phyloP scores from a whole-genome alignment of 1,284 basidiomycete genomes.

The Puccinia horiana region DNA sequence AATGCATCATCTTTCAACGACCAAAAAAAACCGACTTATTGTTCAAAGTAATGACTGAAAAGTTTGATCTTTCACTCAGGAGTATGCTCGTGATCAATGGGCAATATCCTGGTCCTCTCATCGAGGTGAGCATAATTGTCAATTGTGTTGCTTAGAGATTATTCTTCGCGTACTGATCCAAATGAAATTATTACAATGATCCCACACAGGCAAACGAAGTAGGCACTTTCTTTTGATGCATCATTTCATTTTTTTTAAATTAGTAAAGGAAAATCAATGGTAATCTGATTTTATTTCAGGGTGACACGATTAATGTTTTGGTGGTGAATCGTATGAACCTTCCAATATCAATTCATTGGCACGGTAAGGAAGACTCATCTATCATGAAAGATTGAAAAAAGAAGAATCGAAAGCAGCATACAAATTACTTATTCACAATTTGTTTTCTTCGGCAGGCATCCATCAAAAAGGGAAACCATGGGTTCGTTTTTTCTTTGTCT shows the following conservation, averaged over 20 bases:
- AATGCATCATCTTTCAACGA: neutral
- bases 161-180: neutral
- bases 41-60: neutral
- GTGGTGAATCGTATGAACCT: constrained; percentile 61
- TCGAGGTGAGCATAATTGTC: constrained; percentile 61
- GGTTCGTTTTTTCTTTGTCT: constrained; percentile 52
- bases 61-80: neutral
- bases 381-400: neutral
- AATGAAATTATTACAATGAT: neutral
- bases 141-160: no score
- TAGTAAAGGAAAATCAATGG: neutral
- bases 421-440: neutral
- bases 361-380: constrained; percentile 54
- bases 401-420: neutral
- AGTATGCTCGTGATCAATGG: constrained; percentile 63
- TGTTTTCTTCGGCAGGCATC: constrained; percentile 50
- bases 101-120: constrained; percentile 63
- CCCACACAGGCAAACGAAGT: constrained; percentile 35
- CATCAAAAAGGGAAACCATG: constrained; percentile 55
- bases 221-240: neutral
- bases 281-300: constrained; percentile 3
- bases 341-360: constrained; percentile 62
- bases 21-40: neutral
- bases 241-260: neutral
- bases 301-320: constrained; percentile 61